Evolutionary conservation across 345 rosid genomes (phyloP), one percentile per base, ranked within the genome.

Genomic region (Salix viminalis): DNA sequence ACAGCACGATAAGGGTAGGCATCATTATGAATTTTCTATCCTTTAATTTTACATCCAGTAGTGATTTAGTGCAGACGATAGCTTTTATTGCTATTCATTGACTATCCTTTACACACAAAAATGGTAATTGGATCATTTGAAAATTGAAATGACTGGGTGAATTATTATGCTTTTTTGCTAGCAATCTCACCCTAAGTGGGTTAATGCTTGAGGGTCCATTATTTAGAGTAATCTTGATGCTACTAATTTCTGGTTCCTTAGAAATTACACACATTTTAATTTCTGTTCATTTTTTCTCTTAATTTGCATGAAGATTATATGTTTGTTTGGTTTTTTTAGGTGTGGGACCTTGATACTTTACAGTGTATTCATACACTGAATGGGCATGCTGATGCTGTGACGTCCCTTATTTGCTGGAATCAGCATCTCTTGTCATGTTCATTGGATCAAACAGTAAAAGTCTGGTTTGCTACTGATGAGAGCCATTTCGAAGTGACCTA

Each of bases 391-490:
- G 83, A 85, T 54, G 85, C 79, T 32, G 86, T 90, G 60, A 90
- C 77, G 65, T 92, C 93, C 12, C 87, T 92, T 41, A 60, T 92
- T 64, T 86, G 90, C 77, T 92, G 90, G 87, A 86, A 90, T 73
- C 68, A 82, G 41, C 86, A 39, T 82, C 71, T 92, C 70, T 7
- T 89, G 19, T 92, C 92, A 1, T 85, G 90, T 76, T 90, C 94
- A 11, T 75, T 90, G 76, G 97, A 92, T 77, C 36, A 69, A 66
- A 90, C 88, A 9, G 71, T 88, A 26, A 88, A 85, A 79, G 84
- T 88, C 46, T 90, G 94, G 96, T 81, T 64, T 72, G 69, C 72
- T n/a, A 73, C 77, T 69, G 84, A 79, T 52, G 42, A 71, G 30
- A 86, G 79, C n/a, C 73, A 10, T 48, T 7, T 78, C 48, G 48